Base-by-base conservation (phyloP, 306 rosid genomes). In the Casuarina equisetifolia region DNA sequence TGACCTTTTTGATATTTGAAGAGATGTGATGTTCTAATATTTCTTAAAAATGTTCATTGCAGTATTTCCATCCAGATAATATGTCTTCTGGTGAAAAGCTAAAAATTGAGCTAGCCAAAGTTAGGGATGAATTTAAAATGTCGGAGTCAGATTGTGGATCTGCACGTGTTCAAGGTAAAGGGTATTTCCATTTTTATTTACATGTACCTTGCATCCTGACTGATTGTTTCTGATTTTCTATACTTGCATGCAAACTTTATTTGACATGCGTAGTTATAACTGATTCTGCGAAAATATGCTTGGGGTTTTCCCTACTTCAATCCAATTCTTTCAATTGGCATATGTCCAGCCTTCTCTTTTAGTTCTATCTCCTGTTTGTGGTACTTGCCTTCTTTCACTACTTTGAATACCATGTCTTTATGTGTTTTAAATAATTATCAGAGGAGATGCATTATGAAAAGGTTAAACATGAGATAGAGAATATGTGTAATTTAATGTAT, bases 81-180 rank as follows among this genome's bases (percentile, higher is more conserved):
- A 88, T 92, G 97, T 94, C 97, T 36, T 88, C 97, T 9, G 88
- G 80, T 0, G 98, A 94, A 55, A 92, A 88, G 87, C 9, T 92
- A 91, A 94, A 94, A 88, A 80, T 88, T 17, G 93, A 92, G 82
- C 94, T 94, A 12, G 78, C 88, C 43, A 89, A 87, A 88, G 89
- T 90, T 16, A 89, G 98, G 80, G 95, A 89, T 19, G 95, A 92
- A 64, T 94, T 94, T 82, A 94, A 92, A 81, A 88, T 92, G 97
- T 92, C 98, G 2, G 98, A 92, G 78, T 90, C 93, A 25, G 97
- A 94, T 74, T 92, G 98, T 75, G 98, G 97, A 76, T 94, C 98
- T 72, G 82, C 94, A 57, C 92, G 91, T 52, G 97, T 94, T 79
- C 98, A 94, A 89, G 96, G 98, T 94, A 90, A 80, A 69, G 66